Base-by-base conservation (phyloP, 331 rosid genomes). In the Arachis monticola region DNA sequence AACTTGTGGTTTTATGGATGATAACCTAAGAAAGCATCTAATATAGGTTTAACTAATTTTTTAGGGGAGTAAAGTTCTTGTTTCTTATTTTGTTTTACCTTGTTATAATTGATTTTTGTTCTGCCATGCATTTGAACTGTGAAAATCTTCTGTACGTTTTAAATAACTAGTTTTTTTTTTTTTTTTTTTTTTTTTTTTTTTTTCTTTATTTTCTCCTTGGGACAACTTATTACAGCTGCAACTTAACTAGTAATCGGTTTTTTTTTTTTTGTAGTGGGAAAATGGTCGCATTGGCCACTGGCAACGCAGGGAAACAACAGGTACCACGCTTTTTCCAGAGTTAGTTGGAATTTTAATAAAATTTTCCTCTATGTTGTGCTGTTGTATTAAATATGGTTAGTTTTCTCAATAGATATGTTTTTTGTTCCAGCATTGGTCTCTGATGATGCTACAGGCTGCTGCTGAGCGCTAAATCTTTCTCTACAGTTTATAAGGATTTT, bases 271-370 rank as follows among this genome's bases (percentile, higher is more conserved):
- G n/a, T n/a, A n/a, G n/a, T n/a, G n/a, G n/a, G n/a, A n/a, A n/a
- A 87, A 95, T 79, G 98, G 93, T 75, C 83, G 5, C 17, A 79
- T 87, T 76, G 99, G 99, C 70, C 97, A 92, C 87, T 95, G 96
- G 96, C 89, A 95, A 95, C 88, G n/a, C 99, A 95, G 80, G 99
- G 99, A 72, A 95, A 95, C 87, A 95, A 95, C 86, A 95, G 92
- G 99, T 95, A 95, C 85, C 98, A n/a, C n/a, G n/a, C n/a, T 95
- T 48, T 95, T 95, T 88, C 99, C 99, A 27, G 99, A 97, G 99
- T 92, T 82, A 73, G 97, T 85, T 78, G 14, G 17, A 72, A 41
- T 75, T 80, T 61, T 64, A n/a, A 31, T 48, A 47, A 64, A 65
- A 48, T 67, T 64, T 64, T 38, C 51, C 11, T 71, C 58, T 75